Percentiles rank a stretch among this genome's conserved stretches.
phyloP scores from a whole-genome alignment of 306 rosid species.

The Sindora glabra region DNA sequence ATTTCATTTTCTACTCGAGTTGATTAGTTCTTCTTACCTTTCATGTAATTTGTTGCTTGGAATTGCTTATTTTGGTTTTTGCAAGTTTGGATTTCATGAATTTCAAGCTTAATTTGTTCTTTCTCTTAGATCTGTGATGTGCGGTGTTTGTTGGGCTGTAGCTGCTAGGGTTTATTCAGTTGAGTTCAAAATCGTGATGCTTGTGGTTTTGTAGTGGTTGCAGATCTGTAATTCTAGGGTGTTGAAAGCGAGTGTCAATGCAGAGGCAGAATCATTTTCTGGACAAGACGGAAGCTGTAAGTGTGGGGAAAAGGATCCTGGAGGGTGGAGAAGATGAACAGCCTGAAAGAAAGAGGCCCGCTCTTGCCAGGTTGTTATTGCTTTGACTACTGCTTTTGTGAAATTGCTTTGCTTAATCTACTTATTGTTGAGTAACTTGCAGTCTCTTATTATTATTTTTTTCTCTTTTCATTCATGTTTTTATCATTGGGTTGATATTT shows the following conservation, averaged over 20 bases:
- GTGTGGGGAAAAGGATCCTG: constrained; percentile 67
- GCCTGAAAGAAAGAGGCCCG: constrained; percentile 92
- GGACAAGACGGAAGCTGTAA: constrained; percentile 51
- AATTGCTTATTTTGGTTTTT: neutral
- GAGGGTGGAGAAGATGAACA: constrained; percentile 89
- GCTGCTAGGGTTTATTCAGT: constrained; percentile 26
- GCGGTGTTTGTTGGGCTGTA: neutral
- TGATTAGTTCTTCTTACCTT: neutral
- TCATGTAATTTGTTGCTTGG: neutral
- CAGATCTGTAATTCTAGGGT: constrained; percentile 37
- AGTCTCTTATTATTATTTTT: no score
- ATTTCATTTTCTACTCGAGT: neutral
- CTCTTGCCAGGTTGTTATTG: constrained; percentile 73
- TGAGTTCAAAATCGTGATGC: constrained; percentile 10
- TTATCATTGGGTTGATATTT: no score
- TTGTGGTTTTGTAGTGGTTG: constrained; percentile 26
- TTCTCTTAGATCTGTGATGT: constrained; percentile 30
- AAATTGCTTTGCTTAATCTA: neutral
- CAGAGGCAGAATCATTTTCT: constrained; percentile 50
- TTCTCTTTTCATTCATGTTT: no score
- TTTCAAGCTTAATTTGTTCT: constrained; percentile 18
- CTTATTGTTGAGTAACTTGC: no score
- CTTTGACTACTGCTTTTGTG: neutral
- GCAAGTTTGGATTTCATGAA: neutral
- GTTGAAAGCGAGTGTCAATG: constrained; percentile 32